Base-by-base conservation (phyloP, 2,329 filamentous ascomycete species). In the Colletotrichum sp. region DNA sequence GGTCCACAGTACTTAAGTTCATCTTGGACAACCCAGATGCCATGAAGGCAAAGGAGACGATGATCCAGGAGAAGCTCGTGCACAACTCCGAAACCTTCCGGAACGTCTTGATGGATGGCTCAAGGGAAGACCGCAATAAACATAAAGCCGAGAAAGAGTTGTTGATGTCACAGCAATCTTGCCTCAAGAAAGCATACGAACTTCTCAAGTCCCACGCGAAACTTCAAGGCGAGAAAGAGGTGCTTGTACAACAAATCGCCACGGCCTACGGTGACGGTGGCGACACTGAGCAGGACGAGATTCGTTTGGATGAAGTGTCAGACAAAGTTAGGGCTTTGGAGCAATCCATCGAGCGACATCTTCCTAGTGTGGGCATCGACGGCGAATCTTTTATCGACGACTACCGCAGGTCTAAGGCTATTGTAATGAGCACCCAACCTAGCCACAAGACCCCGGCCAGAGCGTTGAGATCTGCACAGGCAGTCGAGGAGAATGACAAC, bases 201-300 rank as follows among this genome's bases (percentile, higher is more conserved):
- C 85, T 88, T n/a, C 82, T 88, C 72, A 83, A 86, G 27, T 82
- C 83, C 4, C 89, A 89, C 74, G 83, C 84, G 61, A 79, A 83
- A 4, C 81, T 91, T 15, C 83, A 83, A 55, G 82, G 82, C 19
- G 86, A 88, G 77, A 86, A 86, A 61, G 87, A 91, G 74, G 80
- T 83, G 8, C 81, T 92, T 27, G 84, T 89, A 1, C 82, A 86
- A 63, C 84, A 86, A 67, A 87, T 92, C 65, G 85, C 86, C 5
- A 84, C 89, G 72, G 88, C 88, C 1, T 92, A 91, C 76, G 86
- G 86, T 16, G 86, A 89, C 12, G 87, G 87, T 29, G 80, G 88
- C 16, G 87, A 91, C 64, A 91, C 88, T 2, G 87, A 89, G 4
- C 87, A 88, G 12, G 88, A 90, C 27, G 90, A 92, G 78, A 80